These are phyloP conservation scores for Penicillium sp. DNA, from an alignment of 2,329 filamentous ascomycete genomes.

Conservation along the genomic window DNA sequence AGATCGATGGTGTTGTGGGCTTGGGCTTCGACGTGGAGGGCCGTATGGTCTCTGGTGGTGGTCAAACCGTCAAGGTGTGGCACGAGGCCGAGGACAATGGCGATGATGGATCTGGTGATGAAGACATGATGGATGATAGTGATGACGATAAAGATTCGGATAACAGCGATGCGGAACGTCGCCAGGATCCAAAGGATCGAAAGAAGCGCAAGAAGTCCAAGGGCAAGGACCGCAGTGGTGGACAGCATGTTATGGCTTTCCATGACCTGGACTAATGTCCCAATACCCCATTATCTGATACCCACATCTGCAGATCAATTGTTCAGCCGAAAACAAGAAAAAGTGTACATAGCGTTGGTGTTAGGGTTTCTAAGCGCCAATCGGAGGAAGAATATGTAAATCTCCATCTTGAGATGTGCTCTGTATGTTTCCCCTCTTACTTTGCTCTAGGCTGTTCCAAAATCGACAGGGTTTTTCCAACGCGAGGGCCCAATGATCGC, in stretches of 20 bases:
- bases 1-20: constrained; percentile 78
- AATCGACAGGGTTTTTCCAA: not conserved
- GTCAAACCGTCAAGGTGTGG: constrained; percentile 86
- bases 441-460: not conserved
- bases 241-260: constrained; percentile 44
- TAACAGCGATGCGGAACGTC: constrained; percentile 48
- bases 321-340: not conserved
- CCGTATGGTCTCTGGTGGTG: constrained; percentile 85
- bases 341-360: constrained; percentile 11
- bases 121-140: constrained; percentile 44
- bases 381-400: constrained; percentile 1
- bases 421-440: not conserved
- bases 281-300: constrained; percentile 19
- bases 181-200: constrained; percentile 43
- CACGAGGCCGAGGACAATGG: constrained; percentile 62
- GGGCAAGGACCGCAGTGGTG: constrained; percentile 41
- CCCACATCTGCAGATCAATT: constrained; percentile 17
- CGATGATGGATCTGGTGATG: constrained; percentile 44
- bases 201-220: constrained; percentile 48
- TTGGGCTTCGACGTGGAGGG: constrained; percentile 81
- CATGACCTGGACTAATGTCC: constrained; percentile 40
- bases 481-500: not conserved
- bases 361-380: not conserved
- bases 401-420: not conserved
- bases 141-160: constrained; percentile 43